These are phyloP conservation scores for Rhypophila decipiens DNA, from an alignment of 495 filamentous ascomycete genomes.

Conservation along the genomic window DNA sequence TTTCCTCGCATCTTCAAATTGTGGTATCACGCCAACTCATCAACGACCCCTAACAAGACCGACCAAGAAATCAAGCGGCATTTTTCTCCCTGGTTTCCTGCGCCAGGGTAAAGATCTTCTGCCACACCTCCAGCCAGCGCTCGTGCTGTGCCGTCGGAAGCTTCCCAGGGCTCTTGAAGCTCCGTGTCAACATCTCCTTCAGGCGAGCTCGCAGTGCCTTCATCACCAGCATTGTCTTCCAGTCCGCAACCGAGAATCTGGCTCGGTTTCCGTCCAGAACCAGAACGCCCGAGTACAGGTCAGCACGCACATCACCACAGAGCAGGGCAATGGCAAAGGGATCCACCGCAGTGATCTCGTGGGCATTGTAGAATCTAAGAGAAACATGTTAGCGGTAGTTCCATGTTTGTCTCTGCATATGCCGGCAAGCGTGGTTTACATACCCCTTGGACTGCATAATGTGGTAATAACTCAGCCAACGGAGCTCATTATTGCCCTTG, in stretches of 20 bases:
- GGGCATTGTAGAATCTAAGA: conserved; percentile 79
- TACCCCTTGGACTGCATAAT: conserved; percentile 88
- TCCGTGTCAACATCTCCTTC: conserved; percentile 61
- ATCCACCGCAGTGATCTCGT: conserved; percentile 78
- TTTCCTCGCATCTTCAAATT: too few species aligned
- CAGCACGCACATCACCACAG: conserved; percentile 80
- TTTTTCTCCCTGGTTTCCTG: conserved; percentile 21
- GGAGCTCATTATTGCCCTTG: conserved; percentile 57
- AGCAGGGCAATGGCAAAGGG: conserved; percentile 76
- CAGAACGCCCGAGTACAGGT: conserved; percentile 80
- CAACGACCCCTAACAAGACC: too few species aligned
- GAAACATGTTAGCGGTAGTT: not conserved
- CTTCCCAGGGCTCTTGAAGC: conserved; percentile 68
- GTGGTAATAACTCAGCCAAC: conserved; percentile 87
- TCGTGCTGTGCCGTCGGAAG: conserved; percentile 60
- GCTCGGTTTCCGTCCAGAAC: conserved; percentile 79
- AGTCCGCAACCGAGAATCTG: conserved; percentile 81
- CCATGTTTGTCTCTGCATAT: not conserved
- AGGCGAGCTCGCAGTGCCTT: conserved; percentile 66
- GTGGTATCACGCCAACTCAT: too few species aligned
- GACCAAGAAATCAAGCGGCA: not conserved
- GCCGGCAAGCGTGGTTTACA: too few species aligned
- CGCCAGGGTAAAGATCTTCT: conserved; percentile 39
- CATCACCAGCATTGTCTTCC: conserved; percentile 82
- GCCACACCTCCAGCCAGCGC: conserved; percentile 69